Evolutionary conservation across 2,329 filamentous ascomycete species (phyloP), one percentile per base, ranked within the genome.

Genomic region (Trichoderma arundinaceum): DNA sequence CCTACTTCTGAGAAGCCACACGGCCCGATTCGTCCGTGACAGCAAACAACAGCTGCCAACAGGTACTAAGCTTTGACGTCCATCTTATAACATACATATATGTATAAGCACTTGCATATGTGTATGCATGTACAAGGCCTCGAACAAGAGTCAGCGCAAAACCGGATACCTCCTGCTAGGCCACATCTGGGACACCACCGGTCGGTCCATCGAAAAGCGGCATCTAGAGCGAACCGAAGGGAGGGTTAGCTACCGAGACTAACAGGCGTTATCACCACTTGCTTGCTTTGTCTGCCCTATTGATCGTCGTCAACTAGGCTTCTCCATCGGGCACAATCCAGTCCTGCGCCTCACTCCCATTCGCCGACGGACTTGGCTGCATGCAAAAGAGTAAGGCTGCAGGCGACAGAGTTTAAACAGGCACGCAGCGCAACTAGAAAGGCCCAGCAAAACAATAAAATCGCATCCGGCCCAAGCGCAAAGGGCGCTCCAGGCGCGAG

Each of bases 61-160:
- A 44, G 19, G 35, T 44, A 22, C 32, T 46, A 60, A 54, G 59
- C 59, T 62, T 44, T 62, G n/a, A n/a, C n/a, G 28, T 22, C 38
- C 59, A 35, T 53, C 59, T 46, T 17, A 46, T 28, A 19, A 62
- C 59, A 39, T 46, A 62, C 59, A 62, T 62, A 38, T 35, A 62
- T 54, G 59, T 54, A 62, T 62, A 62, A 62, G 59, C 59, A 54
- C 59, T 62, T 62, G 59, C 59, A 62, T 46, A 46, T 62, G 39
- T 38, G 49, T 17, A 54, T 62, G 49, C 59, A 53, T 43, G 59
- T 46, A 44, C 48, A 46, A 33, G 39, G 28, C 39, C 49, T 46
- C 22, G 39, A 17, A 43, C 35, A 60, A 51, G 46, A 60, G 13
- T 32, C 57, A 41, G 57, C 57, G 57, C 57, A 62, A 53, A 19